Evolutionary conservation across 495 filamentous ascomycete species (phyloP).

Genomic region (Darksidea phi): DNA sequence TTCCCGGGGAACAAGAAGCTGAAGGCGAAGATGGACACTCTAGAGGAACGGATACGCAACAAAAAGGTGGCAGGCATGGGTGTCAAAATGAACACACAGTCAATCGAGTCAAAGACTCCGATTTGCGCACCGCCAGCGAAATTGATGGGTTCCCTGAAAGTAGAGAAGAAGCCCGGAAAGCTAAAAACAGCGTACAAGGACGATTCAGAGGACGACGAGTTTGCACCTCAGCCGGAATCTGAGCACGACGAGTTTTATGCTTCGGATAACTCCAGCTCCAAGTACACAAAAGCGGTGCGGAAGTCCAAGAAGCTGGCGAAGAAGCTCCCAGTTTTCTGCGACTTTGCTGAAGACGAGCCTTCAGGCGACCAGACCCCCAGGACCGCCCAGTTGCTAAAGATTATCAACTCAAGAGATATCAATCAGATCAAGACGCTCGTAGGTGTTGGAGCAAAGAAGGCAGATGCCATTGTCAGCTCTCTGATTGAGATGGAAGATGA

Average conservation of each 20-base stretch:
- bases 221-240: conserved; percentile 14
- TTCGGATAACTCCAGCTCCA: conserved; percentile 45
- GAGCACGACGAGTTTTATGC: conserved; percentile 42
- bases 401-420: conserved; percentile 84
- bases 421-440: conserved; percentile 66
- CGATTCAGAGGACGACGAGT: conserved; percentile 48
- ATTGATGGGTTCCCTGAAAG: conserved; percentile 5
- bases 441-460: conserved; percentile 65
- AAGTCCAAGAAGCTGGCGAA: conserved; percentile 36
- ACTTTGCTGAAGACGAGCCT: conserved; percentile 34
- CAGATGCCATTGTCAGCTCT: conserved; percentile 60
- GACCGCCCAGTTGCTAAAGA: conserved; percentile 67
- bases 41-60: conserved; percentile 60
- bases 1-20: conserved; percentile 88
- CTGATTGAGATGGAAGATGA: conserved; percentile 51
- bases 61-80: conserved; percentile 41
- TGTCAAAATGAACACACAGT: no score
- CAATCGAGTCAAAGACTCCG: not conserved
- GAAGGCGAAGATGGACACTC: conserved; percentile 66
- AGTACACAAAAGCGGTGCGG: conserved; percentile 41
- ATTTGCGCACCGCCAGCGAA: not conserved
- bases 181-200: not conserved
- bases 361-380: conserved; percentile 57
- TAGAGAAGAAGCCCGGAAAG: conserved; percentile 5
- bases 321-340: conserved; percentile 35